Conservation (phyloP, 345 rosid species). For the Excoecaria agallocha region DNA sequence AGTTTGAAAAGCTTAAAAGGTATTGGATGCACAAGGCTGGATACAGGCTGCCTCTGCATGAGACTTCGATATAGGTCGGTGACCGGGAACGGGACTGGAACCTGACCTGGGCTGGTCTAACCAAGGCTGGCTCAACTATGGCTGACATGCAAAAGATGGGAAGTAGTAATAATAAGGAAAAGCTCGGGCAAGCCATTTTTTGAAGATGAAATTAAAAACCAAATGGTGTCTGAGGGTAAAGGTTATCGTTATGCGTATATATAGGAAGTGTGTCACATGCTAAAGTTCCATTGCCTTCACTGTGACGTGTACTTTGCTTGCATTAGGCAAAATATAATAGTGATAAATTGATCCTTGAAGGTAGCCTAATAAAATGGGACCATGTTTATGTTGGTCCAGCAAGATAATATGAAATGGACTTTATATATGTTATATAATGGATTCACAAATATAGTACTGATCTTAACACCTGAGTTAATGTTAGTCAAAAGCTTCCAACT, state of each 20-base stretch:
- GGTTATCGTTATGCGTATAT: not conserved
- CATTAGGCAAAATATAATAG: slow-evolving; percentile 12
- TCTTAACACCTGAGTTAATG: too few relatives aligned
- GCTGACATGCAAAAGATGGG: slow-evolving; percentile 12
- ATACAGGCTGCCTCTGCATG: slow-evolving; percentile 59
- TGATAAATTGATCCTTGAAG: not conserved
- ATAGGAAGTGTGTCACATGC: slow-evolving; percentile 22
- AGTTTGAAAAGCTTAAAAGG: slow-evolving; percentile 43
- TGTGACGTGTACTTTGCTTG: slow-evolving; percentile 22
- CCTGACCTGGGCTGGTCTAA: not conserved
- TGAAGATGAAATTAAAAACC: not conserved
- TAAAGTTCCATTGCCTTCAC: not conserved
- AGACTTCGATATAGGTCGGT: slow-evolving; percentile 37
- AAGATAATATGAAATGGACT: not conserved
- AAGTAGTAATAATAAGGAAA: slow-evolving; percentile 11
- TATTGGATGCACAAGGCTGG: slow-evolving; percentile 50
- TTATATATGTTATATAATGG: too few relatives aligned
- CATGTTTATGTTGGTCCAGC: slow-evolving; percentile 6
- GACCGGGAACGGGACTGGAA: slow-evolving; percentile 6
- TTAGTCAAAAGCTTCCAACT: too few relatives aligned
- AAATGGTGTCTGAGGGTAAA: not conserved
- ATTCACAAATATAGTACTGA: too few relatives aligned
- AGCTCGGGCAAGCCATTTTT: slow-evolving; percentile 28
- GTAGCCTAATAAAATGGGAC: slow-evolving; percentile 1
- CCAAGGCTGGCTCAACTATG: slow-evolving; percentile 19